These are phyloP conservation scores for Apocynum venetum DNA, from an alignment of 257 asterid species.

Conservation along the genomic window DNA sequence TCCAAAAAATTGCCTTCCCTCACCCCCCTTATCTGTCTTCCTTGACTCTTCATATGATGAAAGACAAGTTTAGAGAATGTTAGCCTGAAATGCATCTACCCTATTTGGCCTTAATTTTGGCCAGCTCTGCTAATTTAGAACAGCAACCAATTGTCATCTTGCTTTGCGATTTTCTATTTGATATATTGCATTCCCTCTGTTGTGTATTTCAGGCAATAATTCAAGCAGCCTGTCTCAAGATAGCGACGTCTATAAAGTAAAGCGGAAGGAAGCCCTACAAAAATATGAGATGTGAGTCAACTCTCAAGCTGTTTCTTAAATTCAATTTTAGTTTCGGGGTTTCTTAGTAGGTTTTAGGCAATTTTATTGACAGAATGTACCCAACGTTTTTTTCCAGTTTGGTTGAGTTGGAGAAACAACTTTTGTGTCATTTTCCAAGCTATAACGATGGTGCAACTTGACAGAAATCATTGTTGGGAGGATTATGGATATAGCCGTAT, in stretches of 20 bases:
- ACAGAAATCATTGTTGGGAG: not conserved
- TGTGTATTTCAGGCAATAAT: slow-evolving; percentile 39
- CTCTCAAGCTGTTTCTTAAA: not conserved
- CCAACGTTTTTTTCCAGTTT: slow-evolving; percentile 42
- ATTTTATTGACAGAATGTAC: slow-evolving; percentile 13
- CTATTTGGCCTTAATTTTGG: not conserved
- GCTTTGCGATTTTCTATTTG: not conserved
- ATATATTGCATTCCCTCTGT: not conserved
- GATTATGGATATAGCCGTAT: not conserved
- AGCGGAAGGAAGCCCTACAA: slow-evolving; percentile 67
- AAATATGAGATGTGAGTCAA: slow-evolving; percentile 70
- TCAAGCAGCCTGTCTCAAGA: slow-evolving; percentile 59
- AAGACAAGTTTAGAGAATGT: too few species aligned
- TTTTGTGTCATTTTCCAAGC: slow-evolving; percentile 48
- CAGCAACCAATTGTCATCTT: not conserved
- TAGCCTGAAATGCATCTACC: too few species aligned
- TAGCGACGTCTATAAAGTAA: slow-evolving; percentile 65
- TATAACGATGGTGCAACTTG: slow-evolving; percentile 11
- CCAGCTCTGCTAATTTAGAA: not conserved
- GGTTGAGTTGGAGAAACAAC: slow-evolving; percentile 88
- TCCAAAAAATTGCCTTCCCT: too few species aligned
- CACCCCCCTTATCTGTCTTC: too few species aligned
- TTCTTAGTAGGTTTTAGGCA: not conserved
- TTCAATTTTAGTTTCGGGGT: slow-evolving; percentile 1
- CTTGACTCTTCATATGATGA: not conserved